Evolutionary conservation across 1,139 yeast species (phyloP).

Genomic region (Magnusiomyces fungicola): DNA sequence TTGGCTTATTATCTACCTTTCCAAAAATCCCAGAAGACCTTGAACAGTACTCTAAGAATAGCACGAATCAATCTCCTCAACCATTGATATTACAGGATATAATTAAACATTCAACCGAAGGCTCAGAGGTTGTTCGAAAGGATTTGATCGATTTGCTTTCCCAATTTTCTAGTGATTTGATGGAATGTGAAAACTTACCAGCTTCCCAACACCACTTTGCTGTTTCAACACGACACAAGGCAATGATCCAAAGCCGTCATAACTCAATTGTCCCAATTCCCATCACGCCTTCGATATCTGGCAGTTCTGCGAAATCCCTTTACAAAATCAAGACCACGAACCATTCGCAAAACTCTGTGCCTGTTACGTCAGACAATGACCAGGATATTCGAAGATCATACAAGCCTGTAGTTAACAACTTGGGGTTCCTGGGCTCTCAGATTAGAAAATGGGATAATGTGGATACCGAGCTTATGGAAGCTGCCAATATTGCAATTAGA

Average conservation of each 20-base stretch:
- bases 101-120: not conserved
- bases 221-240: not conserved
- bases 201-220: not conserved
- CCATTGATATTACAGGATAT: too few species aligned
- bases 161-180: not conserved
- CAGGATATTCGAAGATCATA: not conserved
- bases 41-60: too few species aligned
- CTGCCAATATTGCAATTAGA: constrained; percentile 10
- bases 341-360: not conserved
- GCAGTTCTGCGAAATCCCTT: not conserved
- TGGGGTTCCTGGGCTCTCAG: constrained; percentile 13
- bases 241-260: not conserved
- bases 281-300: not conserved
- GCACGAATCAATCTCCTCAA: too few species aligned
- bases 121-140: not conserved
- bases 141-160: not conserved
- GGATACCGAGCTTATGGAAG: constrained; percentile 2
- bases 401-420: constrained; percentile 11
- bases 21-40: too few species aligned
- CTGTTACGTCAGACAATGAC: not conserved
- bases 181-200: not conserved
- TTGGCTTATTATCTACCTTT: constrained; percentile 19
- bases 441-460: not conserved
- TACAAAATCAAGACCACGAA: too few species aligned
- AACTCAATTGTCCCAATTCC: not conserved